Evolutionary conservation across 495 filamentous ascomycete species (phyloP).

Genomic region (Neurospora sp.): DNA sequence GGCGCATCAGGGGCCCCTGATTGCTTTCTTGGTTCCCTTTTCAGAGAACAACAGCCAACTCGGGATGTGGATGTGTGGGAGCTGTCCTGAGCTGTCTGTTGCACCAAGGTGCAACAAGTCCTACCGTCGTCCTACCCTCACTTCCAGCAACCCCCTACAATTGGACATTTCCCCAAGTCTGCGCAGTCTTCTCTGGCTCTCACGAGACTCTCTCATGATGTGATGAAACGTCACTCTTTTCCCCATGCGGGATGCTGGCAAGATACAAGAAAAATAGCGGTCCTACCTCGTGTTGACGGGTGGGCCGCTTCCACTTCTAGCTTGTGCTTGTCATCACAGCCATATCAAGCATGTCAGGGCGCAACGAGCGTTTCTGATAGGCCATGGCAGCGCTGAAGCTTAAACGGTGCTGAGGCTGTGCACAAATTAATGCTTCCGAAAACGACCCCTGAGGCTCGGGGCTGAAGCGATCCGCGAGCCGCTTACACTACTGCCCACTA

Average conservation of each 20-base stretch:
- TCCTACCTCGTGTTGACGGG: conserved; percentile 1
- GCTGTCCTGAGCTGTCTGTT: neutral
- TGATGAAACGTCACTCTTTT: neutral
- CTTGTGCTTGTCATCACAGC: neutral
- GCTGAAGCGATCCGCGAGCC: neutral
- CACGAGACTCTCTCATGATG: neutral
- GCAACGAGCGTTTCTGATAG: conserved; percentile 7
- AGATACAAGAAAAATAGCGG: neutral
- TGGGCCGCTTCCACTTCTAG: neutral
- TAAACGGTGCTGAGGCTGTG: conserved; percentile 17
- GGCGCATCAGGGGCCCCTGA: neutral
- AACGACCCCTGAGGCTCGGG: neutral
- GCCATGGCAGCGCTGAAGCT: conserved; percentile 5
- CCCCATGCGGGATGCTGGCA: neutral
- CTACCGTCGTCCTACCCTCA: neutral
- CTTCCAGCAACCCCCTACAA: neutral
- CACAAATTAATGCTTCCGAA: neutral
- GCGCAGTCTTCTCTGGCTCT: neutral
- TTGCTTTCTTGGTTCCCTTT: neutral
- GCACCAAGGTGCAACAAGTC: neutral
- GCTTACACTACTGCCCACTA: neutral
- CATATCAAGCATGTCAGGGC: neutral
- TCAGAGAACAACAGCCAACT: neutral
- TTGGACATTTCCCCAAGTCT: neutral
- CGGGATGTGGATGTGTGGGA: neutral